Evolutionary conservation across 331 rosid species (phyloP), one percentile per base, ranked within the genome.

Genomic region (Cydonia oblonga): DNA sequence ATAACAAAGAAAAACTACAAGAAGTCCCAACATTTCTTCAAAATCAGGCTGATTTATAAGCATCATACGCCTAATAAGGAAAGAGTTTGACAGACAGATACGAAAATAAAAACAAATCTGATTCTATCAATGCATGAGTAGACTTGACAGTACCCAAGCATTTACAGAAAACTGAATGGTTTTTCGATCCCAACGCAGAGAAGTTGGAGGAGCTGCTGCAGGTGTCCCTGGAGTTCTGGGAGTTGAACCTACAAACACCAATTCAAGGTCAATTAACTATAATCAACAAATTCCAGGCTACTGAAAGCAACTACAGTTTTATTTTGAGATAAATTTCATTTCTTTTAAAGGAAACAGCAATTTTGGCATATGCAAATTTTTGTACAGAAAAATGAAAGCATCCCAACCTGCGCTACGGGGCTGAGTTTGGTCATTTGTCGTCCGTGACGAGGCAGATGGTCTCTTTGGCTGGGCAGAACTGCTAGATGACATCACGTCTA

Each of bases 101-200:
- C 19, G 7, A n/a, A 70, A 38, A 57, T 15, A 35, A 35, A 57
- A 35, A 38, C 4, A 15, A 57, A 24, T 16, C 25, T 16, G 64
- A 15, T 22, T 16, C 46, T 49, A 25, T 13, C 42, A 64, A 76
- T 59, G 49, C 51, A 59, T 46, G 57, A 63, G 46, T 10, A 7
- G 51, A 77, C 70, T 53, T 76, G 54, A 64, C 71, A 28, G 20
- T 89, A 95, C 99, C 99, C 99, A 95, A 79, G 99, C 99, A 77
- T 95, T 89, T 66, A 91, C 86, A 23, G 99, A 91, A 76, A 95
- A 95, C 70, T 84, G 90, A 77, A 95, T 82, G 2, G 97, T 95
- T 81, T 89, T 90, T 38, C 83, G 83, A 82, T 88, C 96, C 97
- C 98, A 95, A 30, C 86, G 91, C 87, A 89, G 71, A 59, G 93